Evolutionary conservation across 345 rosid species (phyloP), one percentile per base, ranked within the genome.

Genomic region (Heritiera littoralis): DNA sequence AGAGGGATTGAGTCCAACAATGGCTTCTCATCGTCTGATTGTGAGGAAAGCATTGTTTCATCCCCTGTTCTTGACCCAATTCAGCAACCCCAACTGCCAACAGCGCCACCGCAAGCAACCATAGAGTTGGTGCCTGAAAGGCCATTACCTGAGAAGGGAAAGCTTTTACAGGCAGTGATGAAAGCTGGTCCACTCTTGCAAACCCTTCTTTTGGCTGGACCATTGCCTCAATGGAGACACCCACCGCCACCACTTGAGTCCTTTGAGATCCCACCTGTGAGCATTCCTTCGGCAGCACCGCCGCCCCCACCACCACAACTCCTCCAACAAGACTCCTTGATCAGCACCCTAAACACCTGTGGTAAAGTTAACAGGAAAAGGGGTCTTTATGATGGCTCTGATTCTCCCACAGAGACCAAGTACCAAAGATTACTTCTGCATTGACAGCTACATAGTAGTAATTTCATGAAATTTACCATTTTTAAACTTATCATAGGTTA

Each of bases 151-250:
- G 98, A 96, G 79, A 96, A 96, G 82, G 99, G 99, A 7, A 94
- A 92, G 90, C 95, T 96, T 81, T 85, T 96, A 79, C 94, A 96
- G 76, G 98, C 99, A 56, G 99, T 96, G 48, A 89, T 96, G 87
- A 89, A 91, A 87, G 98, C 98, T 28, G 99, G 99, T 1, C 99
- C 99, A n/a, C 87, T 96, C 41, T 86, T 96, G 78, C 92, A 92
- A 85, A 96, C 99, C 9, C 90, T 96, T 2, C 97, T 96, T 54
- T 85, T 96, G 76, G 99, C 98, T 0, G 99, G 97, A 43, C 98
- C 98, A 41, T 87, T 96, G 49, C 99, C 99, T 69, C 95, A 96
- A 80, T 96, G 99, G 99, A 90, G 88, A 48, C 91, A 94, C 85
- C 99, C 99, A 3, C 99, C 99, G 1, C 99, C 99, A 56, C 96